phyloP scores from a whole-genome alignment of 768 basidiomycete genomes.

The Lactarius akahatsu region DNA sequence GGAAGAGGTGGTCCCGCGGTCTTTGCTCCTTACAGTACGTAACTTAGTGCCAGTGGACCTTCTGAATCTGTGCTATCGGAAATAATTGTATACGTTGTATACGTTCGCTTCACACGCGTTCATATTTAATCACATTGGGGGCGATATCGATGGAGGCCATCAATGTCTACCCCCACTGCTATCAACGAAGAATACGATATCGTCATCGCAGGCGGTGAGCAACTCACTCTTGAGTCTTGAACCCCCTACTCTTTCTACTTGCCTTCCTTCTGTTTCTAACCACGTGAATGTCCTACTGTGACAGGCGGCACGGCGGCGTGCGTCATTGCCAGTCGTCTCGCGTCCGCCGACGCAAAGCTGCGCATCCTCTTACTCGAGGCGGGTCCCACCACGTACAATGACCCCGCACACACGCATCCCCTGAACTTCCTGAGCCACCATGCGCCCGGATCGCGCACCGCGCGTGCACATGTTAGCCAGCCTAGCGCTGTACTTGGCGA shows the following conservation, averaged over 20 bases:
- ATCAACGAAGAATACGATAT: constrained; percentile 23
- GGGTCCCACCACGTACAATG: constrained; percentile 50
- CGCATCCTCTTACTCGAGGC: constrained; percentile 62
- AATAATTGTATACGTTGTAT: too few species aligned
- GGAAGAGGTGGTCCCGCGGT: too few species aligned
- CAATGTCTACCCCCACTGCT: neutral
- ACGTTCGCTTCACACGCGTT: neutral
- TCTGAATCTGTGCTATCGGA: too few species aligned
- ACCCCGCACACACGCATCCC: constrained; percentile 51
- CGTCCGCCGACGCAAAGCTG: constrained; percentile 50
- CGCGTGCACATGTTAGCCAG: constrained; percentile 43
- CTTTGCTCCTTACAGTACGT: too few species aligned
- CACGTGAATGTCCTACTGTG: neutral
- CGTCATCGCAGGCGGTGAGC: neutral
- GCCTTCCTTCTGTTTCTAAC: neutral
- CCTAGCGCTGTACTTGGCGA: constrained; percentile 46
- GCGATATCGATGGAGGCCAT: neutral
- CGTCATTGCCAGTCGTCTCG: constrained; percentile 55
- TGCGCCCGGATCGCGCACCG: constrained; percentile 38
- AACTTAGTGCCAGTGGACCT: too few species aligned
- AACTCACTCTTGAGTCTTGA: neutral
- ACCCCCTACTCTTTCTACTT: neutral
- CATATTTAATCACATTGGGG: neutral
- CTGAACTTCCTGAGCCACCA: constrained; percentile 50
- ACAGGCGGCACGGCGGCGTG: constrained; percentile 51